Evolutionary conservation across 192 early-diverging fungal genomes (phyloP).

Genomic region (Coemansia sp.): DNA sequence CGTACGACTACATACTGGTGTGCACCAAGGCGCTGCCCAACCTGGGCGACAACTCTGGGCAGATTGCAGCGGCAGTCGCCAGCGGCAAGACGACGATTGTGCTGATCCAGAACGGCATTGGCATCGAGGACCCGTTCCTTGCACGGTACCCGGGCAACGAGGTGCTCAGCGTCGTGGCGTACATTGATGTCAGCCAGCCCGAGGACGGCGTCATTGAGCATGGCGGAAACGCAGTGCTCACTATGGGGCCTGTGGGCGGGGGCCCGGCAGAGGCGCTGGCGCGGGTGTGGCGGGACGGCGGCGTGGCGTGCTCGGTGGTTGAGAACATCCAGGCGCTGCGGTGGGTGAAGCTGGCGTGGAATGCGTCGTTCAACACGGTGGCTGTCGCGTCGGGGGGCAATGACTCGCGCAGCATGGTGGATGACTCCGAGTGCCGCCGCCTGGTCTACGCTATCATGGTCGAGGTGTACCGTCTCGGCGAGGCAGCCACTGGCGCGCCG

Average conservation of each 20-base stretch:
- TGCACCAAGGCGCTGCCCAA: constrained; percentile 73
- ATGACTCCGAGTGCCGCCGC: constrained; percentile 43
- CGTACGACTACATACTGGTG: constrained; percentile 64
- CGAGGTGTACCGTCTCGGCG: constrained; percentile 62
- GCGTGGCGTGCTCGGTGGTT: constrained; percentile 36
- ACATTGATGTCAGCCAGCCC: constrained; percentile 67
- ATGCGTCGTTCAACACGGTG: constrained; percentile 69
- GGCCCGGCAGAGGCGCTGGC: constrained; percentile 33
- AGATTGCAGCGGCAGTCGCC: constrained; percentile 61
- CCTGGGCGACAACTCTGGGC: constrained; percentile 58
- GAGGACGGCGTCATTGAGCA: constrained; percentile 59
- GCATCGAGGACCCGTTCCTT: constrained; percentile 63
- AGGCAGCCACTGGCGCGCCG: constrained; percentile 43
- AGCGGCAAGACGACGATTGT: constrained; percentile 59
- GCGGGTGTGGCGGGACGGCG: constrained; percentile 46
- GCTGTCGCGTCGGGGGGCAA: constrained; percentile 63
- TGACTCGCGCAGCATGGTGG: constrained; percentile 61
- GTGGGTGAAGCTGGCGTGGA: constrained; percentile 80
- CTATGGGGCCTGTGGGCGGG: constrained; percentile 38
- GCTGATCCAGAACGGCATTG: constrained; percentile 76
- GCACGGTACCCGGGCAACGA: constrained; percentile 66
- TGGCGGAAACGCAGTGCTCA: constrained; percentile 42
- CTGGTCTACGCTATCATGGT: constrained; percentile 56
- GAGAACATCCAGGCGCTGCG: constrained; percentile 66
- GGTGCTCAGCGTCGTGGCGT: constrained; percentile 63